Percentiles rank a stretch among this genome's conserved stretches.
Conservation (phyloP, 139 green algal species). For the Haematococcus sp. region DNA sequence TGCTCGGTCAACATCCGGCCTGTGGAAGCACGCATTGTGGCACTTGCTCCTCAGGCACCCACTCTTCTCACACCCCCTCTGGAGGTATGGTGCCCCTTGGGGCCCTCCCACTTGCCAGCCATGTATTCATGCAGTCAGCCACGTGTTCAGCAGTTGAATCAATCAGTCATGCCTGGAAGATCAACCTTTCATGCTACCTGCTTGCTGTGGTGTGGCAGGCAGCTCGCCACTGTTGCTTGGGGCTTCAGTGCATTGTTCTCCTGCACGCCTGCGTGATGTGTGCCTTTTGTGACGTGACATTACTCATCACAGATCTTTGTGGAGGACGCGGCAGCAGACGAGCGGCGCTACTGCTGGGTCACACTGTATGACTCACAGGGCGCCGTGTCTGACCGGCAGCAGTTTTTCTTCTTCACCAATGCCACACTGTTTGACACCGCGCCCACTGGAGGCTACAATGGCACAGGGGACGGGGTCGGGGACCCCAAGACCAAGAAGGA, state of each 20-base stretch:
- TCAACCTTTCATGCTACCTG: no score
- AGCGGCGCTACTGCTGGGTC: slow-evolving; percentile 44
- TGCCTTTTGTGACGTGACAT: no score
- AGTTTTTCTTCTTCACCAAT: slow-evolving; percentile 63
- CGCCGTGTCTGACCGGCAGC: slow-evolving; percentile 16
- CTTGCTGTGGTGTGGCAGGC: no score
- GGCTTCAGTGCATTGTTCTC: no score
- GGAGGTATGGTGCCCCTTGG: slow-evolving; percentile 23
- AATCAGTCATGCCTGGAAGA: no score
- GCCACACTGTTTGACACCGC: slow-evolving; percentile 38
- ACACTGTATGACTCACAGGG: slow-evolving; percentile 37
- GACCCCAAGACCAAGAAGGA: not conserved
- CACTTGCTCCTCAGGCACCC: slow-evolving; percentile 23
- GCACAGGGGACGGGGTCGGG: slow-evolving; percentile 30
- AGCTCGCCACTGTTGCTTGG: no score
- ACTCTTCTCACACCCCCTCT: not conserved
- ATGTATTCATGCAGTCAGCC: no score
- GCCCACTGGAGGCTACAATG: slow-evolving; percentile 26
- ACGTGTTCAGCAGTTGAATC: no score
- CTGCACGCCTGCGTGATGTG: no score
- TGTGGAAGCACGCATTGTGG: slow-evolving; percentile 44
- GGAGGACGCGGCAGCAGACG: slow-evolving; percentile 20
- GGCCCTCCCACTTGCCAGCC: no score
- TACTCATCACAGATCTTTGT: slow-evolving; percentile 49
- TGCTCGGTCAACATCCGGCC: slow-evolving; percentile 47